Percentiles rank a stretch among this genome's conserved stretches.
phyloP scores from a whole-genome alignment of 495 filamentous ascomycete species.

The Glutinoglossum americanum region DNA sequence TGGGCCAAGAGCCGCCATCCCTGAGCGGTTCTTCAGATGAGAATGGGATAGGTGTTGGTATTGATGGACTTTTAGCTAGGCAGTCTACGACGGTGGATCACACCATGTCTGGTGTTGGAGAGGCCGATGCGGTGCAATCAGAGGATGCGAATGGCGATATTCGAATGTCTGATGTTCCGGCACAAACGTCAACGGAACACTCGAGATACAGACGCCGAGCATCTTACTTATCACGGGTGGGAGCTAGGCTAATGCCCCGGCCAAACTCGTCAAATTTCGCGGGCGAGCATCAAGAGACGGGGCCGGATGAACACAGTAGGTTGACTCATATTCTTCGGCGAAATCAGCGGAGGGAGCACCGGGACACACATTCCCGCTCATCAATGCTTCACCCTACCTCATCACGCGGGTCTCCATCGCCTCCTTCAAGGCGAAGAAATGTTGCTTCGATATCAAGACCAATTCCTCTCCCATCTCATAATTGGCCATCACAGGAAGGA shows the following conservation, averaged over 20 bases:
- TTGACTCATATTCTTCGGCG: not conserved
- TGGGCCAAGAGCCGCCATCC: not conserved
- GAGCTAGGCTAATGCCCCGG: not conserved
- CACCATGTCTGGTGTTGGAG: not conserved
- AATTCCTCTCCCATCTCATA: not conserved
- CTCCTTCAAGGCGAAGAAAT: not conserved
- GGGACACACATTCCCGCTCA: not conserved
- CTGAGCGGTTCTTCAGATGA: not conserved
- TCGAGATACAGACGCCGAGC: not conserved
- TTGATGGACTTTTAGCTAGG: not conserved
- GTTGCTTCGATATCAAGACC: not conserved
- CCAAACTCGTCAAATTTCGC: not conserved
- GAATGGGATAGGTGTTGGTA: not conserved
- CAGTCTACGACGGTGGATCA: not conserved
- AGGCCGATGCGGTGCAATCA: not conserved
- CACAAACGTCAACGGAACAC: not conserved
- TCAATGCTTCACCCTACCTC: not conserved
- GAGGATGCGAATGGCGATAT: not conserved
- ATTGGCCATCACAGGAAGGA: not conserved
- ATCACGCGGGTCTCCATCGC: not conserved
- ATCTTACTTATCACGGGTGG: not conserved
- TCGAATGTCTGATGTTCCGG: not conserved
- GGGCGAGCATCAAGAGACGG: not conserved
- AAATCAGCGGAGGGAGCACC: not conserved
- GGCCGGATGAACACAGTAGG: not conserved